Evolutionary conservation across 2,329 filamentous ascomycete genomes (phyloP), one percentile per base, ranked within the genome.

Genomic region (Sclerotinia subarctica): DNA sequence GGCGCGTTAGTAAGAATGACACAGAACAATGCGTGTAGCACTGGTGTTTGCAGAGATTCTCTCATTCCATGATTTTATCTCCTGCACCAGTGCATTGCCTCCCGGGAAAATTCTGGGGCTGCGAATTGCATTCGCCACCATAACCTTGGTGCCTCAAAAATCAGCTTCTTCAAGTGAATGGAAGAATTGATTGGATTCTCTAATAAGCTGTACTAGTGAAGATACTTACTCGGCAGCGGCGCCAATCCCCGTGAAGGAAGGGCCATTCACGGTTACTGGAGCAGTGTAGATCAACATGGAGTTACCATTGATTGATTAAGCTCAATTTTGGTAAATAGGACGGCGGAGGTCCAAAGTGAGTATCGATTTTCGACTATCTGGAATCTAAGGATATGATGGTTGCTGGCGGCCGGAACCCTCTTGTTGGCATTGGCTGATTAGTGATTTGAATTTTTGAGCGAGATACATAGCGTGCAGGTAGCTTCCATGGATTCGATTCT

Each of bases 181-280:
- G 29, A 5, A 38, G 44, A 51, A 51, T 24, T 35, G 46, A 62
- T 24, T 38, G 15, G 13, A 38, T 49, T 21, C 10, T 32, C 44
- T 35, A 7, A 51, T 65, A 24, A 57, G 19, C 24, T 56, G 38
- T 65, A 29, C 32, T n/a, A 5, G 63, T 65, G 35, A 57, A 24
- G 5, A 26, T 38, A 29, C 47, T 64, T 5, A 26, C 46, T 29
- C 32, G 19, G 17, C 13, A 13, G 32, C 10, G n/a, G 5, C 29
- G 13, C 2, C 32, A 42, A 19, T 24, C 2, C 56, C 62, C 1
- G 26, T 47, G 3, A 47, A 57, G 15, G 11, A 11, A 15, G 24
- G 51, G 3, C 1, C 51, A 47, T 56, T n/a, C 44, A 15, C 21
- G 11, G 46, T 35, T 35, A 38, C 63, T 57, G 38, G 19, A 57